phyloP scores from a whole-genome alignment of 371 early-diverging fungal species.

The Apophysomyces ossiformis region DNA sequence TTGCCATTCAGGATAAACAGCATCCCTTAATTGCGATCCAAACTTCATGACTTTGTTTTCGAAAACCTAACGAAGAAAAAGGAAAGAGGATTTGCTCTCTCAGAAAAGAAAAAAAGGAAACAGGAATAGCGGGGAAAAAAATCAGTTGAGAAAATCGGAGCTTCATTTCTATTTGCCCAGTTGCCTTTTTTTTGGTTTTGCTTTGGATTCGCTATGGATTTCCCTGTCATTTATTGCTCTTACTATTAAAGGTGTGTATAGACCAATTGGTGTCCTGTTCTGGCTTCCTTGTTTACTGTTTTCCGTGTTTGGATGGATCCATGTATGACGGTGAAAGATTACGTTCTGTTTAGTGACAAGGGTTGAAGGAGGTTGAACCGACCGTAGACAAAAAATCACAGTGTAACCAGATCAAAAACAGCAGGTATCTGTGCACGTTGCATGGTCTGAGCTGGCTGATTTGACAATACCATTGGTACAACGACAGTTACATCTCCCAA shows the following conservation, averaged over 20 bases:
- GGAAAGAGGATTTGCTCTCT: not conserved
- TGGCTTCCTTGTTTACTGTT: too few relatives aligned
- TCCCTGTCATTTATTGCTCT: too few relatives aligned
- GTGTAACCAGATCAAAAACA: conserved; percentile 7
- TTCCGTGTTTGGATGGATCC: too few relatives aligned
- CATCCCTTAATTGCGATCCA: conserved; percentile 84
- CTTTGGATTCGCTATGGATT: not conserved
- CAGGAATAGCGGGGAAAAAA: not conserved
- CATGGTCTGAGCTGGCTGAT: not conserved
- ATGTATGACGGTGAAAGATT: too few relatives aligned
- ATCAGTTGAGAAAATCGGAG: conserved; percentile 3
- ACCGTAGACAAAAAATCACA: too few relatives aligned
- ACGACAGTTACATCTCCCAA: not conserved
- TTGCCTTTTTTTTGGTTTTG: not conserved
- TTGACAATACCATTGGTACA: not conserved
- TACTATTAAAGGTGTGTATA: too few relatives aligned
- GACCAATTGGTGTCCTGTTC: too few relatives aligned
- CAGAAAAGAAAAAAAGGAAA: not conserved
- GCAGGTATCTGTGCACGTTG: conserved; percentile 4
- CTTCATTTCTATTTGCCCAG: not conserved
- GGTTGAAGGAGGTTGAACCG: too few relatives aligned
- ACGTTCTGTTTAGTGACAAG: too few relatives aligned
- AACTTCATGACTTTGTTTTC: conserved; percentile 81
- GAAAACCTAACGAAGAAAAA: not conserved
- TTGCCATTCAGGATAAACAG: conserved; percentile 88